Conservation (phyloP, 2,329 filamentous ascomycete species). For the Elsinoe arachidis region DNA sequence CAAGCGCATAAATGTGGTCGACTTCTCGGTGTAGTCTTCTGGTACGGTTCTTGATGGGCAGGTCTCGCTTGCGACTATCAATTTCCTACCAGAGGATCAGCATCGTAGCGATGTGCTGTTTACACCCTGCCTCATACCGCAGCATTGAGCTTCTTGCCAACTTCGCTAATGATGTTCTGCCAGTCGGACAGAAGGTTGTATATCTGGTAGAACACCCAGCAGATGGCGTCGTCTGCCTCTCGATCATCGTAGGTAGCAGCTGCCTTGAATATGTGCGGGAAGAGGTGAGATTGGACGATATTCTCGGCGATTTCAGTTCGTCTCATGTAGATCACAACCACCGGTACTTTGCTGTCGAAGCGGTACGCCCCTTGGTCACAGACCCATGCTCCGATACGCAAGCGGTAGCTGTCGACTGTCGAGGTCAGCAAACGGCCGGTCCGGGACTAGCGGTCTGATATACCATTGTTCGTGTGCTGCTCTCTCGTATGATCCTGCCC, state of each 20-base stretch:
- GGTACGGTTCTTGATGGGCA: slow-evolving; percentile 28
- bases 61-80: slow-evolving; percentile 27
- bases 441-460: not conserved
- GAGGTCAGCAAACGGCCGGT: not conserved
- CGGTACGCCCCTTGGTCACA: slow-evolving; percentile 27
- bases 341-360: slow-evolving; percentile 24
- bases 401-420: slow-evolving; percentile 26
- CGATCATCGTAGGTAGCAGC: slow-evolving; percentile 23
- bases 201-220: slow-evolving; percentile 29
- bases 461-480: slow-evolving; percentile 15
- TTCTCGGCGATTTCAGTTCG: slow-evolving; percentile 25
- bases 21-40: slow-evolving; percentile 27
- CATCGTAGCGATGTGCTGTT: not conserved
- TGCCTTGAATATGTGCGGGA: slow-evolving; percentile 19
- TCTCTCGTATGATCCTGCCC: slow-evolving; percentile 24
- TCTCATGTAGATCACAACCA: slow-evolving; percentile 29
- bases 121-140: slow-evolving; percentile 17
- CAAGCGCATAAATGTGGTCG: slow-evolving; percentile 29
- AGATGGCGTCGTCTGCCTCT: slow-evolving; percentile 29
- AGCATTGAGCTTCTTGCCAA: slow-evolving; percentile 27
- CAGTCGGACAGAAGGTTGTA: slow-evolving; percentile 30
- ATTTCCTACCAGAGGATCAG: slow-evolving; percentile 20
- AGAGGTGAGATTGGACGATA: slow-evolving; percentile 26
- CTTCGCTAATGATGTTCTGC: slow-evolving; percentile 31
- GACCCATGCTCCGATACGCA: slow-evolving; percentile 29